Conservation (phyloP, 2,329 filamentous ascomycete genomes). For the Penicillium brevicompactum region DNA sequence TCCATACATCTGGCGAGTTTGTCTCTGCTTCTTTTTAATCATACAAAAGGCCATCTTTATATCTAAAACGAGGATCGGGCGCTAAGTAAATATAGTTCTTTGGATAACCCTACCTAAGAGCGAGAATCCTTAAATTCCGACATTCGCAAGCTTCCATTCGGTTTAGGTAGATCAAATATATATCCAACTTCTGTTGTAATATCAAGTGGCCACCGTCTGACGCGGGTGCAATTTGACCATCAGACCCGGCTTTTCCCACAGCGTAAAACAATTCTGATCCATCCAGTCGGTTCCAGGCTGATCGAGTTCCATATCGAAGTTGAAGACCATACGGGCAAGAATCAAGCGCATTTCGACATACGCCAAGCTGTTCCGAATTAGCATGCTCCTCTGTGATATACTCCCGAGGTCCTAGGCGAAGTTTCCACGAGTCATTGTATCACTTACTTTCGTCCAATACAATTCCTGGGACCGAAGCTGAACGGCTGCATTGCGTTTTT, state of each 20-base stretch:
- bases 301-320: constrained; percentile 17
- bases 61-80: too few relatives aligned
- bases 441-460: constrained; percentile 40
- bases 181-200: too few relatives aligned
- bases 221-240: constrained; percentile 13
- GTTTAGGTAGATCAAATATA: too few relatives aligned
- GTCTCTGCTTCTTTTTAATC: too few relatives aligned
- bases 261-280: constrained; percentile 7
- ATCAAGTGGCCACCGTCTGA: neutral
- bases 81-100: too few relatives aligned
- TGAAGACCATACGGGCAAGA: constrained; percentile 16
- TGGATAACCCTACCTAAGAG: too few relatives aligned
- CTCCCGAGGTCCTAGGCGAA: too few relatives aligned
- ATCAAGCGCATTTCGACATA: constrained; percentile 21
- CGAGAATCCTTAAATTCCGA: too few relatives aligned
- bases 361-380: constrained; percentile 9
- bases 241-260: constrained; percentile 13
- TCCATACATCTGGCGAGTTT: too few relatives aligned
- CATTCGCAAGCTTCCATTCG: too few relatives aligned
- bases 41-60: too few relatives aligned
- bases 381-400: neutral
- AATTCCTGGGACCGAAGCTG: constrained; percentile 52
- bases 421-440: neutral
- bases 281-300: constrained; percentile 11
- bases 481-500: constrained; percentile 52